phyloP scores from a whole-genome alignment of 2,329 filamentous ascomycete species.

The Tolypocladium pustulatum region DNA sequence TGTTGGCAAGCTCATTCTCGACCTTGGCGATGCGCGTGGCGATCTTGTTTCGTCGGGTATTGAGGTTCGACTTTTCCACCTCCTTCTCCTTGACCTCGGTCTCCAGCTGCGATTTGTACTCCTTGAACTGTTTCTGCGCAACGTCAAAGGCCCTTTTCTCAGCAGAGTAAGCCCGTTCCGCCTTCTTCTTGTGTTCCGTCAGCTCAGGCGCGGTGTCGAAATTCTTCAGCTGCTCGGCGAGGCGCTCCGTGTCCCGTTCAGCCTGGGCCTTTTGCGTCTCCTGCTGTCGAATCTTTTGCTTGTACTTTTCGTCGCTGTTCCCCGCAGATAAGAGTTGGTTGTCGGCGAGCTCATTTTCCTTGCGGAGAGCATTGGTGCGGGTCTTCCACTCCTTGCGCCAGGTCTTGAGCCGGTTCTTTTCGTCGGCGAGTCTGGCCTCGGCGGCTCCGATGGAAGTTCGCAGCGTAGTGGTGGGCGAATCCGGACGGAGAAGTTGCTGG shows the following conservation, averaged over 20 bases:
- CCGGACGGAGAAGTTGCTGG: slow-evolving; percentile 57
- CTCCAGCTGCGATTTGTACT: slow-evolving; percentile 51
- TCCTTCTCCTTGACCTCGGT: slow-evolving; percentile 52
- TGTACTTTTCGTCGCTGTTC: slow-evolving; percentile 64
- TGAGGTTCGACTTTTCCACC: slow-evolving; percentile 51
- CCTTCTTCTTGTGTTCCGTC: slow-evolving; percentile 41
- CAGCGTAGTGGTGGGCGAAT: slow-evolving; percentile 67
- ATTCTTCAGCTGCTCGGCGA: slow-evolving; percentile 49
- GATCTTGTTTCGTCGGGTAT: slow-evolving; percentile 64
- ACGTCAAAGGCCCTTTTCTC: slow-evolving; percentile 52
- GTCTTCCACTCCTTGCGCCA: slow-evolving; percentile 66
- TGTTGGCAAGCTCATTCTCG: slow-evolving; percentile 60
- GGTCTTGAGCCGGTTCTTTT: slow-evolving; percentile 57
- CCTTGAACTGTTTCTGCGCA: slow-evolving; percentile 41
- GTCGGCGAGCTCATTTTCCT: slow-evolving; percentile 62
- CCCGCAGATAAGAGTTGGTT: slow-evolving; percentile 57
- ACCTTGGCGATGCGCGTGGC: slow-evolving; percentile 61
- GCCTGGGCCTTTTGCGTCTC: slow-evolving; percentile 61
- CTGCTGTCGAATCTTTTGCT: slow-evolving; percentile 66
- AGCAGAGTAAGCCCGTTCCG: slow-evolving; percentile 39
- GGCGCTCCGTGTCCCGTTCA: slow-evolving; percentile 42
- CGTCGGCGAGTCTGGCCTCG: slow-evolving; percentile 59
- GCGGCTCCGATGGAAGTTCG: slow-evolving; percentile 65
- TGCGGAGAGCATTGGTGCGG: slow-evolving; percentile 54
- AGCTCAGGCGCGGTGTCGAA: slow-evolving; percentile 57